Base-by-base conservation (phyloP, 116 monocot genomes). In the Trichopus zeylanicus region DNA sequence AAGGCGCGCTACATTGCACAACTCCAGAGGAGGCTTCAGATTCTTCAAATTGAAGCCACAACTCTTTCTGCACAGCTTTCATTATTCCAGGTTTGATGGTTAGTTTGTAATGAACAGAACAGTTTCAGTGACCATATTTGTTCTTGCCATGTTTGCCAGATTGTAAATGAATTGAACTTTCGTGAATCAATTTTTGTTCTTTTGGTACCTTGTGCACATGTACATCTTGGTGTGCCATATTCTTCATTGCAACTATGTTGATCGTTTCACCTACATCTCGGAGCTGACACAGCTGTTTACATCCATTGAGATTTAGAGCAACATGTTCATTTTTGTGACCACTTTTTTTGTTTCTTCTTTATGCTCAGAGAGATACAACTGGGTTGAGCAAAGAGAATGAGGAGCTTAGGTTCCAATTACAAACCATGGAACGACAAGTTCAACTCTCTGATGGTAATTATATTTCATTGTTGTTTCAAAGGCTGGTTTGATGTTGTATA, bases 41-140 rank as follows among this genome's bases (percentile, higher is more conserved):
- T 83, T 26, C 92, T 92, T 71, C 92, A 92, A 63, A 92, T 87
- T 68, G 92, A 92, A 81, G 92, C 92, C 31, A 92, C 87, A 26
- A 78, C 92, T 65, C 84, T 92, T 48, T 81, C 92, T 60, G 92
- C 87, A 26, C 92, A 87, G 66, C 81, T 92, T 30, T 75, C 84
- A 35, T 57, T 87, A 28, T 81, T 81, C 51, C 87, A 92, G 87
- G 92, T 92, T 48, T 51, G 48, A 4, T 29, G 18, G 37, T 48
- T 18, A 24, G 16, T 19, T 42, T 32, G 2, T 24, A 16, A 46
- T 46, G 3, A 46, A 35, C 7, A 35, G 11, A 35, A 35, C n/a
- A n/a, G n/a, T n/a, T n/a, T n/a, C n/a, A n/a, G n/a, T n/a, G n/a
- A n/a, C n/a, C n/a, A 33, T 5, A 8, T 8, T 33, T 33, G 32